A percentile compares a stretch with the other conserved stretches of the same genome.
These are phyloP conservation scores for Entophlyctis luteolus DNA, from an alignment of 192 early-diverging fungal genomes.

Conservation along the genomic window DNA sequence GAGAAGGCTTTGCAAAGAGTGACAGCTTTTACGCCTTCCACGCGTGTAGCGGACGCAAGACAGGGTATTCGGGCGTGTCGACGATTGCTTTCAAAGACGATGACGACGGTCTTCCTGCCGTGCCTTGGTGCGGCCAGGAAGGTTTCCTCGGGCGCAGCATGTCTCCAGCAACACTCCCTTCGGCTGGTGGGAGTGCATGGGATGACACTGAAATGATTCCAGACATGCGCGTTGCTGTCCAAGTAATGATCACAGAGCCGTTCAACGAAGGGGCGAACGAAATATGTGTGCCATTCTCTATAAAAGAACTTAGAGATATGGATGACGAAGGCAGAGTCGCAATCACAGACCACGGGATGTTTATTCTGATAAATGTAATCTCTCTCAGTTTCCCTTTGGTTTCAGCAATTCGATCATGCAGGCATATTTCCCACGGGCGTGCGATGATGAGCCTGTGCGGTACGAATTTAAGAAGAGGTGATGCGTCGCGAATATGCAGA, in stretches of 20 bases:
- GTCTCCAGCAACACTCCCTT: background rate
- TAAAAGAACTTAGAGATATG: constrained; percentile 44
- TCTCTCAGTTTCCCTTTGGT: background rate
- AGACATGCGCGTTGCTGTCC: constrained; percentile 29
- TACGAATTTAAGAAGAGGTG: constrained; percentile 22
- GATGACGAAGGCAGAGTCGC: constrained; percentile 71
- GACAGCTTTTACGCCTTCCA: constrained; percentile 72
- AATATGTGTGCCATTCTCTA: background rate
- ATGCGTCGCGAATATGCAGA: background rate
- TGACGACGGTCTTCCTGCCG: too few species aligned
- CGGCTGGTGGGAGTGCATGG: too few species aligned
- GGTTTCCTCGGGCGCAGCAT: constrained; percentile 44
- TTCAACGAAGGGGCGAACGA: background rate
- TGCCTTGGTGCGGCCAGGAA: constrained; percentile 52
- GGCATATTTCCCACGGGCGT: constrained; percentile 28
- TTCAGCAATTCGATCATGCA: background rate
- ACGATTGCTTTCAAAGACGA: constrained; percentile 58
- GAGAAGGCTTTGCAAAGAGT: constrained; percentile 56
- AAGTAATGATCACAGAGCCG: constrained; percentile 9
- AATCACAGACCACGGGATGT: constrained; percentile 67
- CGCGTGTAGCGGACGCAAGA: constrained; percentile 48
- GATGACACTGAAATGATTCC: constrained; percentile 8
- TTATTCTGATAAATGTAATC: constrained; percentile 66
- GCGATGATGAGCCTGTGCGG: constrained; percentile 2
- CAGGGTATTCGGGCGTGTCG: constrained; percentile 70